Evolutionary conservation across 1,139 yeast species (phyloP), one percentile per base, ranked within the genome.

Genomic region (Protomyces macrosporus): DNA sequence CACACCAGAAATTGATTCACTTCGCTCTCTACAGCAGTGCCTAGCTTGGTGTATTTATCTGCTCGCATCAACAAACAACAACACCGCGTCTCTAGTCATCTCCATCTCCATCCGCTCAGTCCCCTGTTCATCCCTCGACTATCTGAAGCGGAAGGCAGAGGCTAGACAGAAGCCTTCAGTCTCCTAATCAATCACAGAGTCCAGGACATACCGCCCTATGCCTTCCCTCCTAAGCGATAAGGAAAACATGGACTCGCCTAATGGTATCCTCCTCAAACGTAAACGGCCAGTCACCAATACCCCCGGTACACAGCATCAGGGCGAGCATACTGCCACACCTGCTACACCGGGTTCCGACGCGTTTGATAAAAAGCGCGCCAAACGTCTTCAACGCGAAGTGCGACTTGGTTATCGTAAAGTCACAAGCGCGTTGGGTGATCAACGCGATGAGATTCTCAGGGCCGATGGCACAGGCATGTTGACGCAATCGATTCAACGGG

Each of bases 401-500:
- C 39, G 62, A 6, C n/a, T 36, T 6, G 55, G 50, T 2, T 58
- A 58, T 42, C 39, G 62, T 5, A 32, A 35, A 23, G 33, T 52
- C 30, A 37, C 35, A 4, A 40, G 55, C n/a, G 35, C 53, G 7
- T 56, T 58, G 6, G 62, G 52, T 9, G 62, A 58, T 35, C 14
- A 52, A 37, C 53, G 53, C 36, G 23, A 55, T 6, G 62, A 52
- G 33, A 58, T 58, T 34, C 32, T 58, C 35, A 55, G 62, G 32
- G 34, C 40, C 30, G 51, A 54, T 32, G 55, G 39, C 12, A 23
- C 55, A n/a, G n/a, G 9, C 9, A 7, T 16, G 12, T 52, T 35
- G 40, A 16, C 42, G 14, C 40, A 57, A 40, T 58, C 62, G 3
- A n/a, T 58, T 4, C 53, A 42, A n/a, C n/a, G 52, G 6, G 62